These are phyloP conservation scores for Scenedesmus sp. DNA, from an alignment of 163 green algal genomes.

Conservation along the genomic window DNA sequence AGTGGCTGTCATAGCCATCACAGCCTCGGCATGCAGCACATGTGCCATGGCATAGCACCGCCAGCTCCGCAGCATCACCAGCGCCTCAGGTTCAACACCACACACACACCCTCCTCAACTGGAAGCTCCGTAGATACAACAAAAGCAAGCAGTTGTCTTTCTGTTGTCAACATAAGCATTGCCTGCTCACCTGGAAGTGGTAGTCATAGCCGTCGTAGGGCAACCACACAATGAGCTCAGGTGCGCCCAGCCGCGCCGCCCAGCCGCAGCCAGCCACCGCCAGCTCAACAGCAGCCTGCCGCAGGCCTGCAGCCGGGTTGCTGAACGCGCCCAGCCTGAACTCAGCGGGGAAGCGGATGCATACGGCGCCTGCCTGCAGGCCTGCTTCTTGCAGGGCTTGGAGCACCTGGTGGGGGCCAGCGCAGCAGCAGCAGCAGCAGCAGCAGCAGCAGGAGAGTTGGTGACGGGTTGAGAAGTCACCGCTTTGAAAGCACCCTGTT, in stretches of 20 bases:
- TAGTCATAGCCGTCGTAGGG: constrained; percentile 77
- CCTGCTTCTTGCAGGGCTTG: constrained; percentile 47
- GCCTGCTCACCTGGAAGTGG: constrained; percentile 56
- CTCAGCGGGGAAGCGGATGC: constrained; percentile 67
- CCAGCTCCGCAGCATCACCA: too few species aligned
- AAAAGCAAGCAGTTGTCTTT: too few species aligned
- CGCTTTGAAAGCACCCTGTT: too few species aligned
- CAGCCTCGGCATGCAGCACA: too few species aligned
- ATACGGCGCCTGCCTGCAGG: constrained; percentile 55
- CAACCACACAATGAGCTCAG: constrained; percentile 70
- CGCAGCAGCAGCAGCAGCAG: background rate
- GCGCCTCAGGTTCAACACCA: too few species aligned
- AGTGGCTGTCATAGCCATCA: too few species aligned
- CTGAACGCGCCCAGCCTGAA: constrained; percentile 69
- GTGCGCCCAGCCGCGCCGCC: constrained; percentile 60
- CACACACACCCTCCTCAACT: too few species aligned
- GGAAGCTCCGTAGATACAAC: too few species aligned
- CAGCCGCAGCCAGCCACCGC: constrained; percentile 61
- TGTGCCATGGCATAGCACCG: too few species aligned
- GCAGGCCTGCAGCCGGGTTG: constrained; percentile 56
- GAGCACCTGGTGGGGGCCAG: constrained; percentile 14
- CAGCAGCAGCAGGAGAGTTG: too few species aligned
- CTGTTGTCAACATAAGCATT: background rate
- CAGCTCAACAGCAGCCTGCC: constrained; percentile 59
- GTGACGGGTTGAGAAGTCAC: too few species aligned